Percentiles rank a stretch among this genome's conserved stretches.
Conservation (phyloP, 2,329 filamentous ascomycete species). For the Sarocladium strictum region DNA sequence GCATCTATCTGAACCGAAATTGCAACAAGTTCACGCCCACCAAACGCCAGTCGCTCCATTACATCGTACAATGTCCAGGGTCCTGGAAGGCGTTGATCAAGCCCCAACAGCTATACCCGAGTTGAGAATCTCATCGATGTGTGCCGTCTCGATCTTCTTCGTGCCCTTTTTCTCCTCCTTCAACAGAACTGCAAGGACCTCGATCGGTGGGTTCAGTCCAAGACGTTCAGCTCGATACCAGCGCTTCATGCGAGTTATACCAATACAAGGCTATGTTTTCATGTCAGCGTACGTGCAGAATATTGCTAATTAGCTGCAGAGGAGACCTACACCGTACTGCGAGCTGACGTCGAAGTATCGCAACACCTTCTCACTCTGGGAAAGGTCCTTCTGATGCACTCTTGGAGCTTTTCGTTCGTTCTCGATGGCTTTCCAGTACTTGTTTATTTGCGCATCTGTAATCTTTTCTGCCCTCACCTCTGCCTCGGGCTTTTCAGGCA, state of each 20-base stretch:
- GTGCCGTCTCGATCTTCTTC: conserved; percentile 55
- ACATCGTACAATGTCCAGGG: conserved; percentile 3
- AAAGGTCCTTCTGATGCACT: conserved; percentile 72
- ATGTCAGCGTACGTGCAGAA: conserved; percentile 12
- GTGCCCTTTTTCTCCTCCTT: conserved; percentile 52
- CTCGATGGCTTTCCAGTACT: conserved; percentile 75
- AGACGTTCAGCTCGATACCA: conserved; percentile 83
- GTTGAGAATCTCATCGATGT: conserved; percentile 64
- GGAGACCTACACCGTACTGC: conserved; percentile 78
- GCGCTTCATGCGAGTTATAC: conserved; percentile 71
- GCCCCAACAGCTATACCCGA: conserved; percentile 35
- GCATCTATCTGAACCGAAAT: neutral
- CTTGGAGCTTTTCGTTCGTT: conserved; percentile 58
- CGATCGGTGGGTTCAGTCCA: conserved; percentile 81
- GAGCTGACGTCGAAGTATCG: conserved; percentile 88
- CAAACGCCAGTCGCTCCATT: conserved; percentile 12
- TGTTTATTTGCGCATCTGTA: conserved; percentile 61
- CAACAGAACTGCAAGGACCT: conserved; percentile 80
- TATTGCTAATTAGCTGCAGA: neutral
- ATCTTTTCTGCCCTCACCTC: conserved; percentile 59
- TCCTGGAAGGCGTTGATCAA: conserved; percentile 15
- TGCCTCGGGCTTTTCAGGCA: conserved; percentile 38
- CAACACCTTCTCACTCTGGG: conserved; percentile 75
- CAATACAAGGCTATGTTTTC: conserved; percentile 71
- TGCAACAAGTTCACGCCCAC: conserved; percentile 1